Base-by-base conservation (phyloP, 495 filamentous ascomycete genomes). In the Penicillium mononematosum region DNA sequence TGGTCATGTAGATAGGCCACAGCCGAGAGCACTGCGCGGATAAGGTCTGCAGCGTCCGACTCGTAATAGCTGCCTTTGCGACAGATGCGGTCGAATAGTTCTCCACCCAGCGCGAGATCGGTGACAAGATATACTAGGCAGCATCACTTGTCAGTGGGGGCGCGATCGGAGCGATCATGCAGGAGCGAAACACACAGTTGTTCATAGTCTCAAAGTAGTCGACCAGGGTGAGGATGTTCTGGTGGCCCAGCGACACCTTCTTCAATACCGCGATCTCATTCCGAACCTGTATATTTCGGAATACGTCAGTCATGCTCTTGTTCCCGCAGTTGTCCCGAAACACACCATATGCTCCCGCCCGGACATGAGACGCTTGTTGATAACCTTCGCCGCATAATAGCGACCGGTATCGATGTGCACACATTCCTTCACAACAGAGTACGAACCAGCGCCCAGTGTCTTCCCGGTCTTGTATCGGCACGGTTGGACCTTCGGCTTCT, bases 121-220 rank as follows among this genome's bases (percentile, higher is more conserved):
- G 95, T 98, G 39, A 98, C 95, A 34, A 98, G 84, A 72, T 98
- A 98, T 49, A 98, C 88, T 90, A 57, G 10, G 53, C 22, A 31
- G 31, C 17, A 53, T 10, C 4, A 11, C 34, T 29, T 1, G 45
- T 64, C 27, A 64, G 55, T 38, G 27, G 16, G 41, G 41, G 45
- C 4, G 16, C 31, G 11, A 9, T 17, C 9, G 36, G 5, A 14
- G 20, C 3, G 24, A 17, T 22, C 17, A n/a, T n/a, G n/a, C 17
- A 50, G 54, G 48, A 31, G 41, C 48, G 45, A 43, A 31, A 70
- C 78, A 50, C 74, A 90, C 87, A 80, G 71, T 98, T 98, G 74
- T 98, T 98, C 91, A 96, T 94, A 8, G 94, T 98, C 77, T 98
- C 94, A 67, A 98, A 98, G 71, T 98, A 98, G 75, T 98, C 94